These are phyloP conservation scores for Onygenales sp. DNA, from an alignment of 2,329 filamentous ascomycete species.

Conservation along the genomic window DNA sequence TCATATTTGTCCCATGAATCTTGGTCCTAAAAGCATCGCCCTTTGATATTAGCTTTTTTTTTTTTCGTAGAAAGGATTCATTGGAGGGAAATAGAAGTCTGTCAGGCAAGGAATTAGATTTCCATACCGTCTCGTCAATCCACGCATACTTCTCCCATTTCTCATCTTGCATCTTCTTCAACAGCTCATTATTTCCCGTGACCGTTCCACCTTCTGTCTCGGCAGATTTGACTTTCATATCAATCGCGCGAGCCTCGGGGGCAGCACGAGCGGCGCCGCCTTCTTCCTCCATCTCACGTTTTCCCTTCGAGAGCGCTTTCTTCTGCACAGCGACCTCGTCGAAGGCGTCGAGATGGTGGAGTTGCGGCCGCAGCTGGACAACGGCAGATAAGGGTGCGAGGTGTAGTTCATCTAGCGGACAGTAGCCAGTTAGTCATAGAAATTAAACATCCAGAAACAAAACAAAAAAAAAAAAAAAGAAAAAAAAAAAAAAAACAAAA, in stretches of 20 bases:
- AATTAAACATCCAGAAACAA: not conserved
- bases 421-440: conserved; percentile 6
- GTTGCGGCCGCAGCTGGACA: conserved; percentile 81
- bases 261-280: conserved; percentile 28
- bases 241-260: conserved; percentile 62
- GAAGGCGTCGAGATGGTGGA: conserved; percentile 83
- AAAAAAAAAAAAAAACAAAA: too few species aligned
- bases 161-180: conserved; percentile 72
- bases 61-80: not conserved
- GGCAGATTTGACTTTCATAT: conserved; percentile 75
- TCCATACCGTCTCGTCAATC: conserved; percentile 49
- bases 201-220: conserved; percentile 54
- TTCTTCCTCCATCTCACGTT: conserved; percentile 36
- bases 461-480: too few species aligned
- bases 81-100: not conserved
- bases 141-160: conserved; percentile 72
- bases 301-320: conserved; percentile 21
- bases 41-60: not conserved
- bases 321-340: conserved; percentile 49
- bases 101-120: not conserved
- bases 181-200: conserved; percentile 64
- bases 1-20: conserved; percentile 68
- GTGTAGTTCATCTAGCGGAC: conserved; percentile 63
- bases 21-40: conserved; percentile 36
- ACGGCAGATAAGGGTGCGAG: conserved; percentile 75